A percentile compares a stretch with the other conserved stretches of the same genome.
Conservation (phyloP, 495 filamentous ascomycete species). For the Podospora pseudocomata region DNA sequence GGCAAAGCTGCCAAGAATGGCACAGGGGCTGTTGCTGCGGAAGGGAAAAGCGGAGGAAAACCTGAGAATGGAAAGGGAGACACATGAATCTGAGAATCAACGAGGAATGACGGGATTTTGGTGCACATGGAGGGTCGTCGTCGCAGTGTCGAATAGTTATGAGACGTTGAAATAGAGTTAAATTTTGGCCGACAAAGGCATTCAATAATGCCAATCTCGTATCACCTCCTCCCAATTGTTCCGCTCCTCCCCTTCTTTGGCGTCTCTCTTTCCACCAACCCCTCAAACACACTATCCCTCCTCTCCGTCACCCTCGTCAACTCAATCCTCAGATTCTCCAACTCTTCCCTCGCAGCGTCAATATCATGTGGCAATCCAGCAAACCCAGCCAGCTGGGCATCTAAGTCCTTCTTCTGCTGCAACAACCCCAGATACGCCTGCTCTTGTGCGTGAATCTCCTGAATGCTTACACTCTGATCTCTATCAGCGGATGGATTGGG, state of each 20-base stretch:
- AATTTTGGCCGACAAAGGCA: background rate
- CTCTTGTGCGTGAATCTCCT: constrained; percentile 50
- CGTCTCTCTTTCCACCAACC: constrained; percentile 50
- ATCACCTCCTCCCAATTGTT: background rate
- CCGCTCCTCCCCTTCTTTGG: constrained; percentile 35
- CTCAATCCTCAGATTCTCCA: constrained; percentile 61
- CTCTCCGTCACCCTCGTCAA: constrained; percentile 52
- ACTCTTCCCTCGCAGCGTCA: constrained; percentile 59
- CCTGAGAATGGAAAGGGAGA: background rate
- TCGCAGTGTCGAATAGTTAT: background rate
- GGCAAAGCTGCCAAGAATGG: background rate
- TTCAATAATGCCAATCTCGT: too few species aligned
- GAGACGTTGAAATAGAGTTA: background rate
- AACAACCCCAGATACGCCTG: constrained; percentile 49
- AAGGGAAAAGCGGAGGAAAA: background rate
- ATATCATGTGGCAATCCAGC: constrained; percentile 67
- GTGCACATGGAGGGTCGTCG: background rate
- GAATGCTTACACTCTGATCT: constrained; percentile 39
- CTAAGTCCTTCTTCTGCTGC: constrained; percentile 51
- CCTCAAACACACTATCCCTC: constrained; percentile 69
- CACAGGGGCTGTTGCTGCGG: background rate
- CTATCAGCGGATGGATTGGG: constrained; percentile 3
- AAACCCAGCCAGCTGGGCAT: constrained; percentile 56
- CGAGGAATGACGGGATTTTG: background rate
- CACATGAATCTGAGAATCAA: background rate